A percentile compares a stretch with the other conserved stretches of the same genome.
Conservation (phyloP, 164 flowering plant species). For the Chloranthus sessilifolius region DNA sequence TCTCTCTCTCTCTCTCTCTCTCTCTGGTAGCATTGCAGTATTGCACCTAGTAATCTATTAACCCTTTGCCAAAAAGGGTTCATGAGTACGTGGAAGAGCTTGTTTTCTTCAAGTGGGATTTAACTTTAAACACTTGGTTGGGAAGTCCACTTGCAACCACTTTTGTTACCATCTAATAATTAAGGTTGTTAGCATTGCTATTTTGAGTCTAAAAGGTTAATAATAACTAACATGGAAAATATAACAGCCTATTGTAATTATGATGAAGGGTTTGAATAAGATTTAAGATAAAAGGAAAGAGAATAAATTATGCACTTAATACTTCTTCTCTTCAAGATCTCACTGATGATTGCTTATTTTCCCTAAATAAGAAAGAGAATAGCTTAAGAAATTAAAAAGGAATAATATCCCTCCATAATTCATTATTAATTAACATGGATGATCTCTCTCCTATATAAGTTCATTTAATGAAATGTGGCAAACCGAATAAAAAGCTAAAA, state of each 20-base stretch:
- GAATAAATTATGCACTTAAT: neutral
- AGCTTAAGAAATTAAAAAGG: too few relatives aligned
- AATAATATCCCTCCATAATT: too few relatives aligned
- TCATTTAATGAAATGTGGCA: too few relatives aligned
- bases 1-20: slow-evolving; percentile 5
- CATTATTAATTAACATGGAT: too few relatives aligned
- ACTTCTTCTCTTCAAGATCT: neutral
- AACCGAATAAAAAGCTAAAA: too few relatives aligned
- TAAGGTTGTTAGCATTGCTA: slow-evolving; percentile 2
- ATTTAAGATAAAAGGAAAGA: too few relatives aligned
- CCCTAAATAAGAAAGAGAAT: too few relatives aligned
- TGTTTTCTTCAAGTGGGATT: slow-evolving; percentile 7
- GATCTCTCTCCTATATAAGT: too few relatives aligned
- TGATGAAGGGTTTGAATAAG: neutral
- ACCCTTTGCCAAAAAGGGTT: neutral
- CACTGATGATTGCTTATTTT: too few relatives aligned
- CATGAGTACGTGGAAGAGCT: neutral
- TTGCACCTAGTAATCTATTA: slow-evolving; percentile 7
- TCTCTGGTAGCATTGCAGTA: neutral
- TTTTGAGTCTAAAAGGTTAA: neutral
- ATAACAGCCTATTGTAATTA: neutral
- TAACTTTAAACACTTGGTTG: neutral
- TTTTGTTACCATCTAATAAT: neutral
- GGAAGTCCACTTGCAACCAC: neutral
- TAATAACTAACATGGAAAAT: neutral